Base-by-base conservation (phyloP, 2,329 filamentous ascomycete species). In the Berkeleyomyces basicola region DNA sequence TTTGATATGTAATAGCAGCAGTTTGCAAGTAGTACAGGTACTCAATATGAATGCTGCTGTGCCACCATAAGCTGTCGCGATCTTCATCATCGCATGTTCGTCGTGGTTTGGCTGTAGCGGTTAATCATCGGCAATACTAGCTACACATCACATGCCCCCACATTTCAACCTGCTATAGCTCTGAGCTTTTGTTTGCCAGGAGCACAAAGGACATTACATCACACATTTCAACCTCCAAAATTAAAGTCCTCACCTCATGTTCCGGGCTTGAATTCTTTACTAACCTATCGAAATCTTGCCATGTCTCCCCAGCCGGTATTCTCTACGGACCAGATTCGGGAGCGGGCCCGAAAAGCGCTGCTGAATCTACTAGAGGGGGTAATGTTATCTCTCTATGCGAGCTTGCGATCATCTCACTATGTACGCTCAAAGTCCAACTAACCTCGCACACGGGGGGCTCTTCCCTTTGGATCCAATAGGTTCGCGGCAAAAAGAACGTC, bases 401-500 rank as follows among this genome's bases (percentile, higher is more conserved):
- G 16, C 36, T 31, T 43, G 10, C 57, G 61, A 68, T 42, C 37
- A 59, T 43, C 36, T 55, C 51, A 55, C 39, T 11, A 7, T 37
- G 31, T 53, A 36, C 31, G 51, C 51, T 55, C 7, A 37, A 55
- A 55, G 3, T 7, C 3, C 36, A 39, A 36, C 51, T 55, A 55
- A 55, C n/a, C 51, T 55, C 31, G 5, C 36, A 36, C 39, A 37
- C 36, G 14, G 11, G 33, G n/a, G 4, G 3, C 51, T 37, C 33
- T 31, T 55, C 14, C 51, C 7, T 37, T 14, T 49, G 46, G n/a
- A 9, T 23, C 14, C 36, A 61, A 64, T 71, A 99, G 93, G 90
- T 97, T 67, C 88, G 92, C 72, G 95, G 95, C 68, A 99, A 97
- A 82, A 99, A 99, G 80, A 97, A 96, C 71, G 79, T 99, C 66